Percentiles rank a stretch among this genome's conserved stretches.
These are phyloP conservation scores for Myochromella boudieri DNA, from an alignment of 768 basidiomycete genomes.

Conservation along the genomic window DNA sequence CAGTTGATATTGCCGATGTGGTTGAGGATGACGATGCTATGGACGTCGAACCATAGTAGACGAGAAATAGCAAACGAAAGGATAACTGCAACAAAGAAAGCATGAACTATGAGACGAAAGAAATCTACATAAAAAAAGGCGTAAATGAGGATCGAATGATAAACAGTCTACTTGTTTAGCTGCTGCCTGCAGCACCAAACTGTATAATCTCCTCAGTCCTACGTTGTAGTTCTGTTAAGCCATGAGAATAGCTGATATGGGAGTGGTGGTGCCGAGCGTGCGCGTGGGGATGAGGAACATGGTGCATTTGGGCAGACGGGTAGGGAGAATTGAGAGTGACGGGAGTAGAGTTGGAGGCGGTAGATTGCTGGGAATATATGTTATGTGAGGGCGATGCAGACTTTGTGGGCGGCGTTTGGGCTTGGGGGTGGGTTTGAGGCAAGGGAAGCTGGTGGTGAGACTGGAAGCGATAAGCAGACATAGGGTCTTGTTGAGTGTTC, in stretches of 20 bases:
- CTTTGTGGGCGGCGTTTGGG: conserved; percentile 19
- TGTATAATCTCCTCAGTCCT: conserved; percentile 50
- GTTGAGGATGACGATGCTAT: conserved; percentile 44
- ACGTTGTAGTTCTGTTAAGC: conserved; percentile 37
- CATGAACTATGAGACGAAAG: conserved; percentile 12
- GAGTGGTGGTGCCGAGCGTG: conserved; percentile 74
- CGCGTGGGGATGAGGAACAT: conserved; percentile 78
- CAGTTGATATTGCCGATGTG: conserved; percentile 8
- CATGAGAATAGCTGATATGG: conserved; percentile 39
- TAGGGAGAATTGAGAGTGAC: conserved; percentile 62
- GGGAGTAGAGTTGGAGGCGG: conserved; percentile 30
- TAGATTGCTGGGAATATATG: conserved; percentile 18
- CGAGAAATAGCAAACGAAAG: conserved; percentile 11
- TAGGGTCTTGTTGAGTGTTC: conserved; percentile 21
- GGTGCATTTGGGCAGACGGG: conserved; percentile 65
- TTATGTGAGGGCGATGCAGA: conserved; percentile 15
- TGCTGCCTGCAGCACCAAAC: conserved; percentile 32
- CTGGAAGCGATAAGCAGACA: conserved; percentile 26
- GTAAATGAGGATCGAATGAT: conserved; percentile 18
- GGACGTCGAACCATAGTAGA: conserved; percentile 46
- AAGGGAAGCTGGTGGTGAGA: conserved; percentile 16
- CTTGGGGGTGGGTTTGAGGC: conserved; percentile 13
- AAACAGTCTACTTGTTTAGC: conserved; percentile 17
- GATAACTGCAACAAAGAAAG: conserved; percentile 15
- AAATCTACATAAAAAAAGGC: conserved; percentile 10